These are phyloP conservation scores for Brettanomyces anomalus DNA, from an alignment of 805 yeast genomes.

Conservation along the genomic window DNA sequence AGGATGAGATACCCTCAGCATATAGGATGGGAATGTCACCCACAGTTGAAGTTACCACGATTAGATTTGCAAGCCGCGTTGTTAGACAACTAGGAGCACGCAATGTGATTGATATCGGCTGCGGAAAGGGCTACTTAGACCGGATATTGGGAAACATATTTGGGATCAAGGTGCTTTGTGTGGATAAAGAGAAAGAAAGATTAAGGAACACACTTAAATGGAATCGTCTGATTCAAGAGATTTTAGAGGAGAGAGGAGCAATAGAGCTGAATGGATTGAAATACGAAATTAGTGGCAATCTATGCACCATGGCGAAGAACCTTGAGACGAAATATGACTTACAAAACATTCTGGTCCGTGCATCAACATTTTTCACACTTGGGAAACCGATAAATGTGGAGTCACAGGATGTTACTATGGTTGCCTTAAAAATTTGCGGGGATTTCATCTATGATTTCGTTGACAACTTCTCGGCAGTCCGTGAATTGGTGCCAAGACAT, in stretches of 20 bases:
- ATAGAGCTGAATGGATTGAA: too few relatives aligned
- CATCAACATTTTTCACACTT: constrained; percentile 7
- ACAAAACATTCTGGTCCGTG: constrained; percentile 2
- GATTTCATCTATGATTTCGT: constrained; percentile 15
- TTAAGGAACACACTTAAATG: constrained; percentile 14
- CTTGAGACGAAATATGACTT: constrained; percentile 6
- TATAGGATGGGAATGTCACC: not conserved
- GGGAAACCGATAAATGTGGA: constrained; percentile 2
- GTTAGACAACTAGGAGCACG: not conserved
- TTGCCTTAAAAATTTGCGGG: constrained; percentile 21
- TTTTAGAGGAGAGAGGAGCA: too few relatives aligned
- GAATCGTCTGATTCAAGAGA: constrained; percentile 10
- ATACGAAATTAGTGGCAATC: constrained; percentile 4
- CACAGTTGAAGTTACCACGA: not conserved
- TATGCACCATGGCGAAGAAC: constrained; percentile 5
- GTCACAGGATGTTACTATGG: constrained; percentile 3
- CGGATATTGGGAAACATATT: constrained; percentile 15
- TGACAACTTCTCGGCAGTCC: constrained; percentile 4
- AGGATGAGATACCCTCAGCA: not conserved
- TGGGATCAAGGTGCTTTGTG: constrained; percentile 12
- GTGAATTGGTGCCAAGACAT: not conserved
- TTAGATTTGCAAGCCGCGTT: constrained; percentile 1
- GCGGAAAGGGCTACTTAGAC: constrained; percentile 24
- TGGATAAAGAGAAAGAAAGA: constrained; percentile 16
- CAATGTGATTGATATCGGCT: constrained; percentile 20